Evolutionary conservation across 768 basidiomycete genomes (phyloP).

Genomic region (Neoboletus brunneissimus): DNA sequence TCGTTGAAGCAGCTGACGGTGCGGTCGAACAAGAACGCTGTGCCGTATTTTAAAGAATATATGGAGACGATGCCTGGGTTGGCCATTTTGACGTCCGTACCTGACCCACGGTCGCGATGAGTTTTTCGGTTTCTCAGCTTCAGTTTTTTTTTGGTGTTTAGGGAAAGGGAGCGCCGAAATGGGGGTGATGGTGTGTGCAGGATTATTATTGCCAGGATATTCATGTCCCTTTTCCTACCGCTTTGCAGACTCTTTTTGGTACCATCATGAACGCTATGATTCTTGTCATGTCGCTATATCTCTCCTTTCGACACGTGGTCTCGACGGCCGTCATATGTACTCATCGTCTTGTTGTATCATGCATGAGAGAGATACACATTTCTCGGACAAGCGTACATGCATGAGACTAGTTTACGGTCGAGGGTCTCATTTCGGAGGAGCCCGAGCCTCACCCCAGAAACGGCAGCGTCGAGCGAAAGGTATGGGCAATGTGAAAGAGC

Average conservation of each 20-base stretch:
- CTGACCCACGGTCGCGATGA: not conserved
- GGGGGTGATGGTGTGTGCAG: not conserved
- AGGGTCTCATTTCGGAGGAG: no score
- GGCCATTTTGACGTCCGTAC: slow-evolving; percentile 12
- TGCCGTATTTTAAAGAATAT: slow-evolving; percentile 24
- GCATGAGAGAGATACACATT: not conserved
- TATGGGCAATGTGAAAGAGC: no score
- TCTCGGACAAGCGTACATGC: not conserved
- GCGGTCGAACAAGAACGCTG: slow-evolving; percentile 23
- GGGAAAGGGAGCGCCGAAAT: not conserved
- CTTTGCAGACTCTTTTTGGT: no score
- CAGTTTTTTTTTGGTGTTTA: not conserved
- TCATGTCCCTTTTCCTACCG: not conserved
- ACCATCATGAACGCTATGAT: not conserved
- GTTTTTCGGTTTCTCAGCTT: not conserved
- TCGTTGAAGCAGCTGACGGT: slow-evolving; percentile 23
- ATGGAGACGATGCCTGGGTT: slow-evolving; percentile 20
- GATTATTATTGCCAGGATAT: no score
- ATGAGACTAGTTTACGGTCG: no score
- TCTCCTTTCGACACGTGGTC: not conserved
- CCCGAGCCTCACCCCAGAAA: no score
- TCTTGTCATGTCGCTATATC: not conserved
- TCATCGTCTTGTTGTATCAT: not conserved
- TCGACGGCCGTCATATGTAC: not conserved
- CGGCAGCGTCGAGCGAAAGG: no score